Evolutionary conservation across 805 yeast genomes (phyloP), one percentile per base, ranked within the genome.

Genomic region (Cyberlindnera lachancei): DNA sequence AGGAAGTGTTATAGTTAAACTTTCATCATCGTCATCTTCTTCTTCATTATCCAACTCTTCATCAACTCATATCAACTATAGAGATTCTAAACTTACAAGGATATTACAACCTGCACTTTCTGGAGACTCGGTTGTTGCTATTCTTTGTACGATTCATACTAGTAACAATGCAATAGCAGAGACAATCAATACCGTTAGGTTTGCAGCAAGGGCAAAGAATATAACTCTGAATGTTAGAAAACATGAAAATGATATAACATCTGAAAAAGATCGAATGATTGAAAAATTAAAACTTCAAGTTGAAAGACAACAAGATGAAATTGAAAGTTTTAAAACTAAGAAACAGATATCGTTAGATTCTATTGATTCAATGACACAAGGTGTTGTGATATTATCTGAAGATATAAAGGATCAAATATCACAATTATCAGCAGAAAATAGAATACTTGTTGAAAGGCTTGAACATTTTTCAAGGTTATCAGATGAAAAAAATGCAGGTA

Each of bases 201-300:
- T 92, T 61, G 97, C 96, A 0, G 83, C 95, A 0, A 65, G 96
- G 38, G 96, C 97, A 2, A 88, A 87, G 49, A 86, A 90, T 53
- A 76, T 92, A 31, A 66, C 75, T 10, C 68, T 88, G 46, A 69
- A 66, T 34, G 94, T 84, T 6, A 70, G 70, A 32, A 70, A 70
- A 37, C 68, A 69, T 44, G 71, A 66, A 23, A 18, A 45, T 18
- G 44, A 49, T 22, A 41, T 52, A n/a, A 50, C 58, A 3, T 52
- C 52, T 2, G 77, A 67, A 12, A 68, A 66, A 14, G 72, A 70
- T 28, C 68, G 61, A 30, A 52, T 74, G 9, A 70, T 84, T 13
- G 75, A 70, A 38, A 72, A 68, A 29, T 62, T 86, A 33, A 63
- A 67, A 32, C 58, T 58, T 18, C 78, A 81, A 23, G 59, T 84